These are phyloP conservation scores for Hyaloscypha hepaticicola DNA, from an alignment of 495 filamentous ascomycete species.

Conservation along the genomic window DNA sequence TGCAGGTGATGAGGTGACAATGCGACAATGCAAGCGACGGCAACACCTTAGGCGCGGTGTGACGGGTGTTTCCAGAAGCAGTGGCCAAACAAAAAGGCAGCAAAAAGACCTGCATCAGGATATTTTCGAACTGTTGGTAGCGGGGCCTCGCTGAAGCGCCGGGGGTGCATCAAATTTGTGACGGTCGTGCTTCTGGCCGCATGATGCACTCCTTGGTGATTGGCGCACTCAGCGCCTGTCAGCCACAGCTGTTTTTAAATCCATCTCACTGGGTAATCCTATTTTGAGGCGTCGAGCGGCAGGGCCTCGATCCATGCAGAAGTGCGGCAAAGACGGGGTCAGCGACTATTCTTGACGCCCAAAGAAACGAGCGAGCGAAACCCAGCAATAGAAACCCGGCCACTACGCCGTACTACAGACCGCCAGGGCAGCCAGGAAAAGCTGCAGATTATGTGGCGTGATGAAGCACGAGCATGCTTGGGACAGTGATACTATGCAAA, in stretches of 20 bases:
- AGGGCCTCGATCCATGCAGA: constrained; percentile 4
- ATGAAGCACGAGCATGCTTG: not conserved
- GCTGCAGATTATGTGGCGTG: not conserved
- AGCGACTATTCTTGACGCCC: constrained; percentile 28
- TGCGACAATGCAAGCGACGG: constrained; percentile 29
- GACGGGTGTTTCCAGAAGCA: constrained; percentile 26
- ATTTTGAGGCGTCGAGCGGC: constrained; percentile 5
- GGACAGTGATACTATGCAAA: not conserved
- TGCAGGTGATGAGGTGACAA: constrained; percentile 34
- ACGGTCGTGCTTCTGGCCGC: no score
- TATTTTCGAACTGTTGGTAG: constrained; percentile 15
- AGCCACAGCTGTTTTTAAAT: constrained; percentile 12
- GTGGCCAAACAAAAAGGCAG: constrained; percentile 12
- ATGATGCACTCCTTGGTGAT: constrained; percentile 6
- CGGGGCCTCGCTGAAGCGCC: not conserved
- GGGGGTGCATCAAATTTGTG: not conserved
- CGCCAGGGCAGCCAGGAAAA: not conserved
- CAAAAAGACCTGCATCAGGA: constrained; percentile 5
- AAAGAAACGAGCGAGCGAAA: not conserved
- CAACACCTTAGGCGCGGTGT: constrained; percentile 31
- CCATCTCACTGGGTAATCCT: not conserved
- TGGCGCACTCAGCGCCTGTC: constrained; percentile 16
- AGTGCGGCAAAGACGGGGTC: constrained; percentile 13
- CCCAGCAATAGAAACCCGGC: not conserved
- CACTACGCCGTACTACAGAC: not conserved